A percentile compares a stretch with the other conserved stretches of the same genome.
Evolutionary conservation across 2,329 filamentous ascomycete genomes (phyloP).

Genomic region (Aureobasidium mangrovei): DNA sequence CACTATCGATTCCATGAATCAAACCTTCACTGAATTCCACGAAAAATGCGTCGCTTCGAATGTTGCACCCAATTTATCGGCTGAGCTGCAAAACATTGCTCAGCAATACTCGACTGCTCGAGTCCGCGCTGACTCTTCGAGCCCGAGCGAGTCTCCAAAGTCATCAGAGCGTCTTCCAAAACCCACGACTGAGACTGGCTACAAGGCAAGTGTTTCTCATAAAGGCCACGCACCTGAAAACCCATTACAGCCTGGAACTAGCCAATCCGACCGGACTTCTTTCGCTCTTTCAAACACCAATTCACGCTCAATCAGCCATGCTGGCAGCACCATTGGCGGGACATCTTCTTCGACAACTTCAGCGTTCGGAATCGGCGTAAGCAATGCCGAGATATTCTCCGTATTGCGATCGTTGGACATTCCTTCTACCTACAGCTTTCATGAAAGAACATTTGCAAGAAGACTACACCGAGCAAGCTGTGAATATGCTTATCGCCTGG

Average conservation of each 20-base stretch:
- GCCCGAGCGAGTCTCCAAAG: background rate
- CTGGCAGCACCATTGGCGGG: too few relatives aligned
- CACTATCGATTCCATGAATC: slow-evolving; percentile 65
- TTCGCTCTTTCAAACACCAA: too few relatives aligned
- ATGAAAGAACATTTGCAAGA: slow-evolving; percentile 61
- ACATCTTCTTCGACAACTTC: background rate
- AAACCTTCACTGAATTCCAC: slow-evolving; percentile 58
- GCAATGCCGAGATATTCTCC: background rate
- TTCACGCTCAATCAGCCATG: too few relatives aligned
- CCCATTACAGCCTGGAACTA: too few relatives aligned
- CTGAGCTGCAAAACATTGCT: slow-evolving; percentile 17
- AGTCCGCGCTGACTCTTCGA: background rate
- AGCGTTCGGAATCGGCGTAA: background rate
- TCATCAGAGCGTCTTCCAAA: too few relatives aligned
- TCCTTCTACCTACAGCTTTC: slow-evolving; percentile 50
- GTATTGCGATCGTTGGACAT: background rate
- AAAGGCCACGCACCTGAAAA: too few relatives aligned
- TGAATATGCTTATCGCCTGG: slow-evolving; percentile 49
- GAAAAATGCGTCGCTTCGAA: slow-evolving; percentile 33
- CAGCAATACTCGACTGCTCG: background rate
- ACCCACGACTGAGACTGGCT: too few relatives aligned
- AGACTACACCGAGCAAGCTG: slow-evolving; percentile 57
- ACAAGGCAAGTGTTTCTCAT: too few relatives aligned
- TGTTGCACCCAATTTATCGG: background rate
- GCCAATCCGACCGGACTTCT: too few relatives aligned